phyloP scores from a whole-genome alignment of 106 monocot species.

The Acanthochlamys bracteata region DNA sequence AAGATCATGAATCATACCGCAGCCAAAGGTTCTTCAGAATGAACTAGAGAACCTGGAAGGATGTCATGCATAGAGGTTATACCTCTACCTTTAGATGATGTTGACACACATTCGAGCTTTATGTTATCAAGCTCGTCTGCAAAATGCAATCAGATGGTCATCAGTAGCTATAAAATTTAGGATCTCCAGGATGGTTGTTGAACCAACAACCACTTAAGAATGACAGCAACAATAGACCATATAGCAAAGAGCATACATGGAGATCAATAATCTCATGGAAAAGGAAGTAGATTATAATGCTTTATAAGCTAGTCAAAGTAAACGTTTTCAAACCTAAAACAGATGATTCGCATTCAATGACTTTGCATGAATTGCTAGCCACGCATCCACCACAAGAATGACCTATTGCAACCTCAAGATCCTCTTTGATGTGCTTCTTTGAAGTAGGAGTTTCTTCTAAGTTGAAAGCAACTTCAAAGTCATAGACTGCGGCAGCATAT shows the following conservation, averaged over 20 bases:
- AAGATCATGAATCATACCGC: conserved; percentile 43
- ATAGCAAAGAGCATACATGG: no score
- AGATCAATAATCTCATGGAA: no score
- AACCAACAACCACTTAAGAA: no score
- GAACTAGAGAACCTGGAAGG: conserved; percentile 59
- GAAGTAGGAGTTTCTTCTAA: conserved; percentile 55
- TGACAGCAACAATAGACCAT: no score
- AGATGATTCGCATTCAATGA: no score
- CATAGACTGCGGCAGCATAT: conserved; percentile 45
- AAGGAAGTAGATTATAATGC: no score
- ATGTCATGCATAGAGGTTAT: conserved; percentile 47
- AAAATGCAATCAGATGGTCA: neutral
- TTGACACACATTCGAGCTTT: conserved; percentile 45
- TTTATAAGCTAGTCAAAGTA: no score
- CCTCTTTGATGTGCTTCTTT: conserved; percentile 59
- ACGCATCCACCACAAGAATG: conserved; percentile 4
- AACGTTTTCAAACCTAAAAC: no score
- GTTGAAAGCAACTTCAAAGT: conserved; percentile 63
- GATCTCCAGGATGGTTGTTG: no score
- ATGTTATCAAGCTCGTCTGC: conserved; percentile 27
- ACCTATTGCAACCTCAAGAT: conserved; percentile 25
- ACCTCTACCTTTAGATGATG: conserved; percentile 68
- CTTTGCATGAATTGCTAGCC: no score
- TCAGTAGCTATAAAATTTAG: no score
- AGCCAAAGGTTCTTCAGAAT: conserved; percentile 74